Conservation (phyloP, 2,329 filamentous ascomycete genomes). For the Phialophora tarda region DNA sequence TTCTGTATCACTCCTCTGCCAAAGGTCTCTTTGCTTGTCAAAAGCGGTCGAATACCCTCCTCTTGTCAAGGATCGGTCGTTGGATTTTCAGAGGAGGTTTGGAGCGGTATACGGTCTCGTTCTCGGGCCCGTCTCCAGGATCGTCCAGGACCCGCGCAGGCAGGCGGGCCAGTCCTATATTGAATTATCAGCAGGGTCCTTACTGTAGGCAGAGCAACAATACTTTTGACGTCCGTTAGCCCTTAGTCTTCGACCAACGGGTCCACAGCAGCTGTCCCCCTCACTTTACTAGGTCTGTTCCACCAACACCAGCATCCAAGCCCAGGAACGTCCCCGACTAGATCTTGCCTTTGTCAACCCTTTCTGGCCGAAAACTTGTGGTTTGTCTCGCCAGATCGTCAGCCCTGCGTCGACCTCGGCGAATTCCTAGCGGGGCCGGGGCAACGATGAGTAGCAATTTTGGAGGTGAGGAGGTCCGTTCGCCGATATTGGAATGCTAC, state of each 20-base stretch:
- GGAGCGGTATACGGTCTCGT: slow-evolving; percentile 9
- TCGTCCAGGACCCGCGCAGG: slow-evolving; percentile 7
- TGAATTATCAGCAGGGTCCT: slow-evolving; percentile 21
- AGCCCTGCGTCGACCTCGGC: slow-evolving; percentile 6
- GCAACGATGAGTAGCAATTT: neutral
- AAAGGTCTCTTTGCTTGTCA: neutral
- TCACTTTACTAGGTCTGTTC: slow-evolving; percentile 6
- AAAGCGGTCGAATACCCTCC: neutral
- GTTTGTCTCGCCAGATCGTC: neutral
- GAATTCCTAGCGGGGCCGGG: neutral
- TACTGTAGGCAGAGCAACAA: slow-evolving; percentile 29
- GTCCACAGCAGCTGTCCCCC: slow-evolving; percentile 24
- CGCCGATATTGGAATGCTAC: slow-evolving; percentile 25
- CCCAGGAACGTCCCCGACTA: neutral
- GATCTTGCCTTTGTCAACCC: neutral
- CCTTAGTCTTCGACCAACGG: slow-evolving; percentile 22
- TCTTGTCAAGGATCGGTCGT: neutral
- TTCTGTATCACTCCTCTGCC: neutral
- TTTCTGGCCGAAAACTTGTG: neutral
- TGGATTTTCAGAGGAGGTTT: neutral
- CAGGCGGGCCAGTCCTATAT: slow-evolving; percentile 6
- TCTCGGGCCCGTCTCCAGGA: slow-evolving; percentile 4
- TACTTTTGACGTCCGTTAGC: slow-evolving; percentile 15
- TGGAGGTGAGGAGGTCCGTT: slow-evolving; percentile 22
- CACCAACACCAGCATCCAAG: neutral